Conservation (phyloP, 2,329 filamentous ascomycete genomes). For the Lithohypha guttulata region DNA sequence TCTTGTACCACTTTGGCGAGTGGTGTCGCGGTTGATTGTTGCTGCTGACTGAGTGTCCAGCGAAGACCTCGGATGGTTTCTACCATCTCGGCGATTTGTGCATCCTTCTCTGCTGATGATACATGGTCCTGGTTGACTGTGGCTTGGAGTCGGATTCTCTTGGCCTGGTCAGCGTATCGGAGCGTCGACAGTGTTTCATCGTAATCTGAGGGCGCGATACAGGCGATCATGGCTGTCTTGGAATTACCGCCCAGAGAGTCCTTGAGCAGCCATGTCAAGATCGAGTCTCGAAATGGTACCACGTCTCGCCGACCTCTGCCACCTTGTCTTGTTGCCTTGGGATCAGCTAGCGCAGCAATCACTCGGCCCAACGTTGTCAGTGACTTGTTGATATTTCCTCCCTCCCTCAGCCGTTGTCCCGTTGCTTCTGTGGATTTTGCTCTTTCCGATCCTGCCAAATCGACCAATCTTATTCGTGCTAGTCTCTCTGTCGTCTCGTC, state of each 20-base stretch:
- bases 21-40: conserved; percentile 20
- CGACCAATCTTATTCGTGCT: conserved; percentile 86
- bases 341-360: conserved; percentile 77
- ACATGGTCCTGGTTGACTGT: conserved; percentile 94
- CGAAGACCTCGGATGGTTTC: conserved; percentile 85
- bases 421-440: conserved; percentile 94
- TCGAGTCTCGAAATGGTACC: conserved; percentile 87
- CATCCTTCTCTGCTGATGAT: conserved; percentile 83
- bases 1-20: conserved; percentile 62
- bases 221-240: conserved; percentile 98
- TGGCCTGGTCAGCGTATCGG: conserved; percentile 94
- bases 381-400: conserved; percentile 98
- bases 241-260: conserved; percentile 93
- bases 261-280: conserved; percentile 76
- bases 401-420: conserved; percentile 78
- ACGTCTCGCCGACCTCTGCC: conserved; percentile 58
- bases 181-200: conserved; percentile 94
- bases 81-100: conserved; percentile 86
- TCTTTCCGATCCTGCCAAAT: conserved; percentile 87
- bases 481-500: conserved; percentile 94
- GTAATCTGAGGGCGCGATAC: conserved; percentile 89
- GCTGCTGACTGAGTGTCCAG: conserved; percentile 51
- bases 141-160: conserved; percentile 88
- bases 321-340: conserved; percentile 47
- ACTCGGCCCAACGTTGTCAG: conserved; percentile 90